These are phyloP conservation scores for Plenodomus biglobosus DNA, from an alignment of 2,329 filamentous ascomycete genomes.

Conservation along the genomic window DNA sequence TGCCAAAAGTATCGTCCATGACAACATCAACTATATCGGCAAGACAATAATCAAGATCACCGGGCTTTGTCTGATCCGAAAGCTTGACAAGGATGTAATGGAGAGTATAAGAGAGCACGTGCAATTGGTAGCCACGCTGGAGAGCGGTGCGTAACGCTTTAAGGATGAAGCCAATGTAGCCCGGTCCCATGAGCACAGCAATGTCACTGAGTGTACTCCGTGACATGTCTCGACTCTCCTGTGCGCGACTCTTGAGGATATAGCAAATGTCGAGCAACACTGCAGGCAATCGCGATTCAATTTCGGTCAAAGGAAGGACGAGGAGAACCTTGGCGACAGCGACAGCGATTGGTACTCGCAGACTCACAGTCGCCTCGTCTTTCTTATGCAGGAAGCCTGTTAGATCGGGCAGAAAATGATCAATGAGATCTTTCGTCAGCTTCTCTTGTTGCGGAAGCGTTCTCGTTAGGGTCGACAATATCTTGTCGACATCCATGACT, in stretches of 20 bases:
- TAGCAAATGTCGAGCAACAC: constrained; percentile 91
- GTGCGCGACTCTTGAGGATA: constrained; percentile 84
- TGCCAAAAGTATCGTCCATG: constrained; percentile 97
- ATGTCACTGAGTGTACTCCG: constrained; percentile 86
- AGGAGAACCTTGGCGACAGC: constrained; percentile 86
- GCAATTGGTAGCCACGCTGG: constrained; percentile 84
- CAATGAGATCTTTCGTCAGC: constrained; percentile 69
- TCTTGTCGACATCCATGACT: constrained; percentile 29
- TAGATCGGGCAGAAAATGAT: constrained; percentile 75
- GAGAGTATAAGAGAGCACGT: constrained; percentile 92
- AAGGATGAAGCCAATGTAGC: constrained; percentile 88
- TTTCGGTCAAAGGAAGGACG: constrained; percentile 71
- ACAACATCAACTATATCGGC: constrained; percentile 76
- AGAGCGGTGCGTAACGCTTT: constrained; percentile 85
- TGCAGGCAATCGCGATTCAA: constrained; percentile 74
- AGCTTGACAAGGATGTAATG: constrained; percentile 83
- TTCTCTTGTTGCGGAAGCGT: constrained; percentile 69
- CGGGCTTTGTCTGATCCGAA: constrained; percentile 71
- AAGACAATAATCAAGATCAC: constrained; percentile 87
- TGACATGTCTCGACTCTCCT: constrained; percentile 88
- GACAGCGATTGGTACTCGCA: constrained; percentile 85
- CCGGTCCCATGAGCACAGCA: constrained; percentile 74
- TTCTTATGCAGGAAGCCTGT: constrained; percentile 89
- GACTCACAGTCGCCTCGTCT: constrained; percentile 90
- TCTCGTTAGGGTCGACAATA: constrained; percentile 53